Conservation (phyloP, 2,329 filamentous ascomycete species). For the Neurospora sp. region DNA sequence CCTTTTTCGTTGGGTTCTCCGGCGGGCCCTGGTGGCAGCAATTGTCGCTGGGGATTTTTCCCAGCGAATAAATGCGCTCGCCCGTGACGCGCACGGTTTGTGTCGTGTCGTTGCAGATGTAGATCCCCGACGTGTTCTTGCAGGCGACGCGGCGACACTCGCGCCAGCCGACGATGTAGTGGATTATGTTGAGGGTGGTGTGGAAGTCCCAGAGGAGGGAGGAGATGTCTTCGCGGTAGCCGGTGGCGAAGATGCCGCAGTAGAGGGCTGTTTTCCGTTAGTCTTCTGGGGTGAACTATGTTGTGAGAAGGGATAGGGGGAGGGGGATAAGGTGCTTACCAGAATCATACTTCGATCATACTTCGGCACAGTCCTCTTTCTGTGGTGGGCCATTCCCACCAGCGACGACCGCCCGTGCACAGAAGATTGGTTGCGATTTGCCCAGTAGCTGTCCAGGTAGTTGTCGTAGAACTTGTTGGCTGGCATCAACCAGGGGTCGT, state of each 20-base stretch:
- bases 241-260: slow-evolving; percentile 8
- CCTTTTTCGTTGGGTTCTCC: accelerated
- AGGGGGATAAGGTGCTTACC: not conserved
- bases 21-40: slow-evolving; percentile 2
- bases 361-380: not conserved
- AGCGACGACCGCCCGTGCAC: not conserved
- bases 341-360: not conserved
- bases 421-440: not conserved
- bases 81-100: not conserved
- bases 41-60: not conserved
- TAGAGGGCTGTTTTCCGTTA: not conserved
- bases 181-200: not conserved
- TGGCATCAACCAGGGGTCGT: not conserved
- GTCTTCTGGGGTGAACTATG: not conserved
- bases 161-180: slow-evolving; percentile 1
- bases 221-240: not conserved
- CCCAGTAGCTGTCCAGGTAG: not conserved
- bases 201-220: not conserved
- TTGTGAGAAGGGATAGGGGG: not conserved
- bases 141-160: slow-evolving; percentile 4
- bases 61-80: not conserved
- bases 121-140: slow-evolving; percentile 4
- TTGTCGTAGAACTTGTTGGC: not conserved
- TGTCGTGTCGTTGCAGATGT: slow-evolving; percentile 10
- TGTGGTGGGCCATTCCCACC: not conserved